These are phyloP conservation scores for Zancudomyces culisetae DNA, from an alignment of 371 early-diverging fungal species.

Conservation along the genomic window DNA sequence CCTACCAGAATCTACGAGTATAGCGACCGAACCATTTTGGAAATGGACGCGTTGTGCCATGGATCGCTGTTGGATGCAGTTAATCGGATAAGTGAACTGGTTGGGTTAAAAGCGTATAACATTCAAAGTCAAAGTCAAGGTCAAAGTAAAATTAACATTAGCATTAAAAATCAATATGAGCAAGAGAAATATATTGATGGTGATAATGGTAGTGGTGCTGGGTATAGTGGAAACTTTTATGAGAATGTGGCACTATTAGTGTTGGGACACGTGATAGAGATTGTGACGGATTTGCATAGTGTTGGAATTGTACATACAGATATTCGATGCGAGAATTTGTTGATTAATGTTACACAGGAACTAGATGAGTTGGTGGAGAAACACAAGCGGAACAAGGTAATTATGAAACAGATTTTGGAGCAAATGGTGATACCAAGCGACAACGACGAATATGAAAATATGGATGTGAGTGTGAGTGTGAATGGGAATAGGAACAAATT, in stretches of 20 bases:
- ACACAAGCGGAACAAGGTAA: neutral
- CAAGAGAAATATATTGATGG: neutral
- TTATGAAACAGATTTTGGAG: neutral
- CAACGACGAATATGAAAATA: neutral
- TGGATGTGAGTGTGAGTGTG: neutral
- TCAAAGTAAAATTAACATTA: too few relatives aligned
- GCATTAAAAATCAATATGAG: too few relatives aligned
- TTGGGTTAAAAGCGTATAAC: too few relatives aligned
- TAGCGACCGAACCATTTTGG: neutral
- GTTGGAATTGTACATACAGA: conserved; percentile 2
- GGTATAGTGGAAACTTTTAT: neutral
- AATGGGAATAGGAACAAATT: neutral
- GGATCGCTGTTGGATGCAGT: conserved; percentile 4
- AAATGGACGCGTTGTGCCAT: neutral
- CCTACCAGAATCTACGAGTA: conserved; percentile 2
- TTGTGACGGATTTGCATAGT: neutral
- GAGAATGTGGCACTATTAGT: conserved; percentile 3
- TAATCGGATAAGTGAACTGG: neutral
- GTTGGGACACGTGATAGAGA: neutral
- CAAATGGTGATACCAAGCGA: neutral
- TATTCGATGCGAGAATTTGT: conserved; percentile 1
- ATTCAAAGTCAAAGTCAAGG: neutral
- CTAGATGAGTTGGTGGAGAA: too few relatives aligned
- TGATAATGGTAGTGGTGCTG: neutral
- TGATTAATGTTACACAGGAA: neutral